Percentiles rank a stretch among this genome's conserved stretches.
These are phyloP conservation scores for Venturiaceae sp. DNA, from an alignment of 2,329 filamentous ascomycete species.

Conservation along the genomic window DNA sequence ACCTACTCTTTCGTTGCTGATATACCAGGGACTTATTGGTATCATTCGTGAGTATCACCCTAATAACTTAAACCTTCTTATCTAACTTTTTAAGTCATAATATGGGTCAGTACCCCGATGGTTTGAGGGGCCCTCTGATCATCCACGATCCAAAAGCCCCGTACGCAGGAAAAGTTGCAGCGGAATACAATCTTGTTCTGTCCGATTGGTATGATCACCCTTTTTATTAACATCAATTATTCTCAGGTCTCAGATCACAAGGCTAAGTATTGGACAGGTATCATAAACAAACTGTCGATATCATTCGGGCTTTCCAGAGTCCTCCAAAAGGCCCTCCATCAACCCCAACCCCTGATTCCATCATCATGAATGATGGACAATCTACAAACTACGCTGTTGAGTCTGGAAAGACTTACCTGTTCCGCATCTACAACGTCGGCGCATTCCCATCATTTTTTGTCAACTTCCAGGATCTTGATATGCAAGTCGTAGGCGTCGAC, in stretches of 20 bases:
- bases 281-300: conserved; percentile 42
- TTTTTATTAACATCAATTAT: no score
- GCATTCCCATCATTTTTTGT: conserved; percentile 65
- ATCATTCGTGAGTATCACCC: conserved; percentile 44
- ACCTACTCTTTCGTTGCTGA: conserved; percentile 15
- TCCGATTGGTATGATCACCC: conserved; percentile 64
- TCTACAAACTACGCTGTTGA: conserved; percentile 33
- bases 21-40: conserved; percentile 50
- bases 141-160: conserved; percentile 50
- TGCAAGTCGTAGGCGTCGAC: conserved; percentile 59
- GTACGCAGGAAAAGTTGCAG: conserved; percentile 42
- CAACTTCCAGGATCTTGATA: conserved; percentile 56
- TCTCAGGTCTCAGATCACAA: conserved; percentile 28
- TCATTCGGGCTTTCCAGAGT: not conserved
- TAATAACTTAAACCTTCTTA: not conserved
- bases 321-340: conserved; percentile 15
- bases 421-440: conserved; percentile 61
- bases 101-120: conserved; percentile 54
- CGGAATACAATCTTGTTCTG: conserved; percentile 51
- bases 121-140: conserved; percentile 56
- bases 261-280: conserved; percentile 43
- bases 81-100: conserved; percentile 40
- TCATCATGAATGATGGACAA: conserved; percentile 53
- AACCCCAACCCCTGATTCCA: conserved; percentile 57
- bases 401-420: conserved; percentile 48